These are phyloP conservation scores for Apophysomyces elegans DNA, from an alignment of 371 early-diverging fungal species.

Conservation along the genomic window DNA sequence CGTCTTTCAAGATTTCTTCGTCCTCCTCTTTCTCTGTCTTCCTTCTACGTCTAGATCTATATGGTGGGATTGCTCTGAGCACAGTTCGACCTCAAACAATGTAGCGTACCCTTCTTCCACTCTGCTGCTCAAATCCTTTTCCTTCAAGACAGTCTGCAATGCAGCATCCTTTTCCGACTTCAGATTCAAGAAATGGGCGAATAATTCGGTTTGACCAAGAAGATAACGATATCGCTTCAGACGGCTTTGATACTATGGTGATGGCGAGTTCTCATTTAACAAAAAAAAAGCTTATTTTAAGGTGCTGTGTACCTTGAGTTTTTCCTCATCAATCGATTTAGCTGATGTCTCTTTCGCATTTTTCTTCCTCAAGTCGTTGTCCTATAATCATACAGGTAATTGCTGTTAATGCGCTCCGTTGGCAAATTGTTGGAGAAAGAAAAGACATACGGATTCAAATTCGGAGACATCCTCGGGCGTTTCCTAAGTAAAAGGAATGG, in stretches of 20 bases:
- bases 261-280: not conserved
- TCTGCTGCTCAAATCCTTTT: slow-evolving; percentile 41
- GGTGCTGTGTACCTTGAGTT: not conserved
- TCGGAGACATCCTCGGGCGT: slow-evolving; percentile 6
- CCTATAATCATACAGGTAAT: not conserved
- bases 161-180: slow-evolving; percentile 53
- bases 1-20: slow-evolving; percentile 81
- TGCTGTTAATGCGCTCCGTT: not conserved
- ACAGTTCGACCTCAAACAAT: not conserved
- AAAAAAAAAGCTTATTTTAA: not conserved
- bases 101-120: slow-evolving; percentile 45
- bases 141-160: slow-evolving; percentile 45
- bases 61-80: slow-evolving; percentile 1
- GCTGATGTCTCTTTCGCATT: not conserved
- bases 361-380: not conserved
- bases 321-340: not conserved
- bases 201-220: slow-evolving; percentile 84
- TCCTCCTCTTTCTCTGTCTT: slow-evolving; percentile 98
- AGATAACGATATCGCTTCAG: slow-evolving; percentile 79
- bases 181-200: slow-evolving; percentile 70
- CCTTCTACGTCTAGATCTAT: slow-evolving; percentile 78
- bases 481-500: not conserved
- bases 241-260: slow-evolving; percentile 42
- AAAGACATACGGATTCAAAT: not conserved
- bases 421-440: not conserved